Evolutionary conservation across 495 filamentous ascomycete genomes (phyloP).

Genomic region (Penicillium subrubescens): DNA sequence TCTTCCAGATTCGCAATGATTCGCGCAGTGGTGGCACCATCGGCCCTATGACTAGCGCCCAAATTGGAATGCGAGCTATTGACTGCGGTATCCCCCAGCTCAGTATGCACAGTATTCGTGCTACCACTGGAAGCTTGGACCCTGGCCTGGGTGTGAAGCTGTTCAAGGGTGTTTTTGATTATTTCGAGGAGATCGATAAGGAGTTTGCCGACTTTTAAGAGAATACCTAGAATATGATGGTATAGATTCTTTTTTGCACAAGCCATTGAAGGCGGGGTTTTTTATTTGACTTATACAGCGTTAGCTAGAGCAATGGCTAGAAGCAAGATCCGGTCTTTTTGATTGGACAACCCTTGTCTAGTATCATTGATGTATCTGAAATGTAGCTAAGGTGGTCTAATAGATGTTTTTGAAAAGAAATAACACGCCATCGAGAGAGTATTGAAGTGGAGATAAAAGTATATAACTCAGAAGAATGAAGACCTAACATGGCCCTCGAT

Average conservation of each 20-base stretch:
- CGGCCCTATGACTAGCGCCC: slow-evolving; percentile 84
- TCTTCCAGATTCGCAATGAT: slow-evolving; percentile 96
- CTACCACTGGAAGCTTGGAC: slow-evolving; percentile 83
- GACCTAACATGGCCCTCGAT: background rate
- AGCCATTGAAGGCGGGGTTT: slow-evolving; percentile 7
- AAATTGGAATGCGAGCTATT: slow-evolving; percentile 80
- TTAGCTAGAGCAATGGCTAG: background rate
- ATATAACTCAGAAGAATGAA: background rate
- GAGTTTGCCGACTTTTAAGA: slow-evolving; percentile 66
- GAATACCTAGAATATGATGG: background rate
- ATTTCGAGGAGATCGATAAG: slow-evolving; percentile 83
- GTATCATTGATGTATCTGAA: background rate
- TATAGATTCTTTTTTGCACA: slow-evolving; percentile 8
- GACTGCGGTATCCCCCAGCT: slow-evolving; percentile 92
- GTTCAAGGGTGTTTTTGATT: slow-evolving; percentile 87
- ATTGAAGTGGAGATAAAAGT: background rate
- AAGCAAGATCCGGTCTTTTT: slow-evolving; percentile 1
- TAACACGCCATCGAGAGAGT: background rate
- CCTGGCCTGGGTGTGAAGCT: slow-evolving; percentile 86
- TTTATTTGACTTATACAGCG: slow-evolving; percentile 1
- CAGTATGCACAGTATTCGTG: slow-evolving; percentile 92
- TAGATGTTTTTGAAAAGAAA: background rate
- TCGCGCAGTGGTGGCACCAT: slow-evolving; percentile 86
- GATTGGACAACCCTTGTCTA: background rate
- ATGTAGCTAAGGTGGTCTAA: slow-evolving; percentile 1